A percentile compares a stretch with the other conserved stretches of the same genome.
Conservation (phyloP, 1,139 yeast species). For the Sugiyamaella neomexicana region DNA sequence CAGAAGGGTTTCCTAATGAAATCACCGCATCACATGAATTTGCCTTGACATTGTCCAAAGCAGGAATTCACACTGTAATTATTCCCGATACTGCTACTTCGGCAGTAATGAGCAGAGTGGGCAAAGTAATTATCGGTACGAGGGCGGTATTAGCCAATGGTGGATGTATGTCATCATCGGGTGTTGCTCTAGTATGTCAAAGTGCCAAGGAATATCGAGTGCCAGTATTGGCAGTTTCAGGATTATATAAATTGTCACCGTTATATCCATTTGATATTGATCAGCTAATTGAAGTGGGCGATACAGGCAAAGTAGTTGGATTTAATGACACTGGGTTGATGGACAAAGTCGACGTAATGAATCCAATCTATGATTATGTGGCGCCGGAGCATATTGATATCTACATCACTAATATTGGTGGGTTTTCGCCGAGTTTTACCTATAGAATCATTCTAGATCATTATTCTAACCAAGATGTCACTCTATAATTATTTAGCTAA, state of each 20-base stretch:
- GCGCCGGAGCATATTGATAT: conserved; percentile 95
- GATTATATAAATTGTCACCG: conserved; percentile 89
- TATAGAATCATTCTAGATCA: conserved; percentile 94
- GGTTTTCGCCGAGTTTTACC: conserved; percentile 93
- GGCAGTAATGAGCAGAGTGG: conserved; percentile 97
- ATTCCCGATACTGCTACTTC: conserved; percentile 92
- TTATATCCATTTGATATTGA: conserved; percentile 90
- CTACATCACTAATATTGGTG: conserved; percentile 88
- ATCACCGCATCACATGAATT: conserved; percentile 72
- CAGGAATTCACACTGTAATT: conserved; percentile 85
- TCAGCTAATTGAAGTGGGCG: conserved; percentile 88
- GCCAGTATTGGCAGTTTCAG: conserved; percentile 95
- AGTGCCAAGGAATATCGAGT: conserved; percentile 94
- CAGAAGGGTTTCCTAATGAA: conserved; percentile 91
- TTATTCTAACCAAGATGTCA: conserved; percentile 73
- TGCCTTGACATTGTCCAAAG: conserved; percentile 75
- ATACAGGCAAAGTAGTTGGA: conserved; percentile 78
- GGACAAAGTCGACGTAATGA: conserved; percentile 78
- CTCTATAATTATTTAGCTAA: conserved; percentile 15
- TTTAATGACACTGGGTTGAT: conserved; percentile 62
- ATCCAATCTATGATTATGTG: conserved; percentile 89
- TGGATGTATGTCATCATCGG: conserved; percentile 86
- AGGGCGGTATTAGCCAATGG: conserved; percentile 94
- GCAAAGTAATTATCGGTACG: conserved; percentile 91
- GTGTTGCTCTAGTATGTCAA: conserved; percentile 91